Evolutionary conservation across 345 rosid genomes (phyloP), one percentile per base, ranked within the genome.

Genomic region (Dimocarpus longan): DNA sequence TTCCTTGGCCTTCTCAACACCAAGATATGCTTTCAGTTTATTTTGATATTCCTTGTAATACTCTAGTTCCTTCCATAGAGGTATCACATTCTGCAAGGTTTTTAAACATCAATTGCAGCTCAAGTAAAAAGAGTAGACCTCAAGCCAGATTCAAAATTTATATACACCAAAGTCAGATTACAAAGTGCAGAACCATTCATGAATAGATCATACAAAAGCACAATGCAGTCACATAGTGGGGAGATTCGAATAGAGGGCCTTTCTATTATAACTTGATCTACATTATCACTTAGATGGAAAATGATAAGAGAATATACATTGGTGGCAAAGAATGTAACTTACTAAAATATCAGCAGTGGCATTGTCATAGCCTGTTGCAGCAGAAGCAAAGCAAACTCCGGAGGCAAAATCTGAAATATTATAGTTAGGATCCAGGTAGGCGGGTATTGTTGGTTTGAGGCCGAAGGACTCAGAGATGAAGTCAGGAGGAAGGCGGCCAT

Each of bases 321-420:
- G 60, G 26, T 18, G 21, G 26, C 7, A 66, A 32, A 32, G 4
- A 9, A 44, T 21, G 52, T 12, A 28, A 71, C 92, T 86, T 77
- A 89, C 92, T 2, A 89, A 89, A 39, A 87, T 84, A 3, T 77
- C 64, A 56, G 92, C 78, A 40, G 90, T 87, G 62, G 83, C 86
- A 75, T 87, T 89, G 79, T 89, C 90, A 50, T 76, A 89, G 48
- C 92, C 92, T 40, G 90, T 86, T 8, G 84, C 92, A 26, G 92
- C 90, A 11, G 92, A 89, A 22, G 92, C 92, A 73, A 89, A 89
- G 54, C 88, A 84, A 16, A 89, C 92, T 3, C 89, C 92, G 5
- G 84, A 74, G 67, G 88, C 88, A 18, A 89, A 89, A 81, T 89
- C 90, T 10, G 87, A 46, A 39, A 87, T 87, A 4, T 16, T 70